Base-by-base conservation (phyloP, 768 basidiomycete genomes). In the Naematelia encephala region DNA sequence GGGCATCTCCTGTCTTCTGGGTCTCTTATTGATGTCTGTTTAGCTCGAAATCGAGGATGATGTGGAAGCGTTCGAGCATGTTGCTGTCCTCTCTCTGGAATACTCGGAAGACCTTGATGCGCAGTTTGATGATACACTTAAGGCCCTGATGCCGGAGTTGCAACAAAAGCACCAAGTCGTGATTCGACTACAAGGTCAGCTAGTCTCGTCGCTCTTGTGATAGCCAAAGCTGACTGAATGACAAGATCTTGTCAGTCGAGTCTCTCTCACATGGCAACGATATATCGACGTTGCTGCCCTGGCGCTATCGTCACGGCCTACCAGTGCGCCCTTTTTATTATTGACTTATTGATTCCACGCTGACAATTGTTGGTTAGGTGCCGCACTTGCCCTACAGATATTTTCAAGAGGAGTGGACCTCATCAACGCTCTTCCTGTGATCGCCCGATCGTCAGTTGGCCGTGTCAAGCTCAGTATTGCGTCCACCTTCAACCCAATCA, bases 61-160 rank as follows among this genome's bases (percentile, higher is more conserved):
- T 49, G 2, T 66, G 13, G 49, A 45, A 1, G 44, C 26, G 4
- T 71, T 71, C 56, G 46, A 46, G 11, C 25, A 50, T n/a, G 34
- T 60, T 5, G 54, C 55, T 13, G 23, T 68, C 8, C 21, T 71
- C 23, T 62, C 61, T 12, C 51, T 72, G 11, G 50, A 60, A 19
- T 34, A 57, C 3, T 57, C 63, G 10, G 66, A 72, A 12, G 68
- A 72, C 44, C 52, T 72, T 16, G 70, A 72, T 43, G 48, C 44
- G 26, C 26, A 57, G 16, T 63, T 72, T 42, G 44, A 51, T 4
- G 49, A 57, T 13, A 39, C 47, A 1, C 21, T 69, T 39, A 39
- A 39, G 34, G 34, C 34, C 8, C 34, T 39, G 8, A 8, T 39
- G 16, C 34, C 34, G 34, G 34, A 16, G 16, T 8, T 39, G 34